Conservation (phyloP, 371 early-diverging fungal genomes). For the Mucor saturninus region DNA sequence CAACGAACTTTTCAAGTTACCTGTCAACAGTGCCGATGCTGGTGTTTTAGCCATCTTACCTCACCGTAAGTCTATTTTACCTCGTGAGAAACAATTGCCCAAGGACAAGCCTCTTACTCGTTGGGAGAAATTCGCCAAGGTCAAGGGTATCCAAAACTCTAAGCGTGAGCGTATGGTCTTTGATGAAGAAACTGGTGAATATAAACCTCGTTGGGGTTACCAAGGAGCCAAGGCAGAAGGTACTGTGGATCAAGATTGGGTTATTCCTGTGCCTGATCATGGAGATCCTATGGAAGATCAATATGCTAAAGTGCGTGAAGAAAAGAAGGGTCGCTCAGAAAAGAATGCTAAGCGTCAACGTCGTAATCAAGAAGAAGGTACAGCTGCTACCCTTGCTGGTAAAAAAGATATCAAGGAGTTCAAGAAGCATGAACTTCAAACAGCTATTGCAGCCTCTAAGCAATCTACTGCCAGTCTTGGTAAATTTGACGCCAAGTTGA, state of each 20-base stretch:
- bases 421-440: slow-evolving; percentile 74
- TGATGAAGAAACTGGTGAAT: slow-evolving; percentile 89
- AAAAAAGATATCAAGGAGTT: slow-evolving; percentile 52
- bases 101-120: slow-evolving; percentile 89
- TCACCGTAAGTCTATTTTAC: slow-evolving; percentile 64
- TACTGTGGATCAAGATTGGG: slow-evolving; percentile 79
- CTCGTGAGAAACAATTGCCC: slow-evolving; percentile 93
- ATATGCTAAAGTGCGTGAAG: slow-evolving; percentile 74
- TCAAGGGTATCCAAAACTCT: slow-evolving; percentile 94
- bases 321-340: slow-evolving; percentile 85
- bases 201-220: slow-evolving; percentile 93
- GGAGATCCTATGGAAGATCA: slow-evolving; percentile 88
- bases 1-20: slow-evolving; percentile 87
- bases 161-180: slow-evolving; percentile 85
- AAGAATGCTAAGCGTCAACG: slow-evolving; percentile 86
- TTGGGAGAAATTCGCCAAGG: slow-evolving; percentile 99
- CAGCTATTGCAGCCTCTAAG: slow-evolving; percentile 70
- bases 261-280: slow-evolving; percentile 87
- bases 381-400: slow-evolving; percentile 56
- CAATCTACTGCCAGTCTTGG: slow-evolving; percentile 89
- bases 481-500: slow-evolving; percentile 80
- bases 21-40: slow-evolving; percentile 70
- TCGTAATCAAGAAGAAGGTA: slow-evolving; percentile 83
- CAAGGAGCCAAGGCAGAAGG: slow-evolving; percentile 70
- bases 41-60: slow-evolving; percentile 89